These are phyloP conservation scores for Synchytrium microbalum DNA, from an alignment of 371 early-diverging fungal genomes.

Conservation along the genomic window DNA sequence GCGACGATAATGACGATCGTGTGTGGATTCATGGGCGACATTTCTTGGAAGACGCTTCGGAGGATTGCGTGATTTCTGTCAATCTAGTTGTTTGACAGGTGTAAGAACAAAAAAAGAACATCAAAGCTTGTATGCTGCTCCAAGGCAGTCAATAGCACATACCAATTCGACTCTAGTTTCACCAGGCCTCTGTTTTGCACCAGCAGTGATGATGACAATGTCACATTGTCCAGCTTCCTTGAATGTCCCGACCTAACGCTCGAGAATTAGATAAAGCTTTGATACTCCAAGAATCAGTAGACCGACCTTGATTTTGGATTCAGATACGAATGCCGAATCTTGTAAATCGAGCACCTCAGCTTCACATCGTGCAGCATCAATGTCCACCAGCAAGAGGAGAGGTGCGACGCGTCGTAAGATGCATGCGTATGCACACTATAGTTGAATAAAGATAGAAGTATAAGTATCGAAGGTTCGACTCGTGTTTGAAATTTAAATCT, in stretches of 20 bases:
- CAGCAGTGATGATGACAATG: conserved; percentile 80
- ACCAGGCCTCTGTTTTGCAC: conserved; percentile 72
- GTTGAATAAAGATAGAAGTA: no score
- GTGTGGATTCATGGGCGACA: conserved; percentile 65
- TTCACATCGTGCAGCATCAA: conserved; percentile 47
- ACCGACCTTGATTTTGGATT: conserved; percentile 54
- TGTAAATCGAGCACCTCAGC: conserved; percentile 73
- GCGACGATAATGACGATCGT: conserved; percentile 52
- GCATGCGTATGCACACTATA: background rate
- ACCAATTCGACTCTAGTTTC: conserved; percentile 51
- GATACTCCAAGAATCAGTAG: no score
- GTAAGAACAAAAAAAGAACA: background rate
- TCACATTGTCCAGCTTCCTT: conserved; percentile 73
- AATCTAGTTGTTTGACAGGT: conserved; percentile 23
- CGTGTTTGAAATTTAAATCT: no score
- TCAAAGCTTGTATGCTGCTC: no score
- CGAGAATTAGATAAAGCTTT: no score
- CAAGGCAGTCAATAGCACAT: no score
- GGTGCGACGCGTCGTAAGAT: background rate
- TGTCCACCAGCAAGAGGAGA: conserved; percentile 58
- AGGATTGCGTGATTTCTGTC: conserved; percentile 74
- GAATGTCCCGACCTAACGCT: no score
- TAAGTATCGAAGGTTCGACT: no score
- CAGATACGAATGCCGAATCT: conserved; percentile 63
- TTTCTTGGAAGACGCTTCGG: conserved; percentile 53